Conservation (phyloP, 2,329 filamentous ascomycete species). For the Cladophialophora yegresii region DNA sequence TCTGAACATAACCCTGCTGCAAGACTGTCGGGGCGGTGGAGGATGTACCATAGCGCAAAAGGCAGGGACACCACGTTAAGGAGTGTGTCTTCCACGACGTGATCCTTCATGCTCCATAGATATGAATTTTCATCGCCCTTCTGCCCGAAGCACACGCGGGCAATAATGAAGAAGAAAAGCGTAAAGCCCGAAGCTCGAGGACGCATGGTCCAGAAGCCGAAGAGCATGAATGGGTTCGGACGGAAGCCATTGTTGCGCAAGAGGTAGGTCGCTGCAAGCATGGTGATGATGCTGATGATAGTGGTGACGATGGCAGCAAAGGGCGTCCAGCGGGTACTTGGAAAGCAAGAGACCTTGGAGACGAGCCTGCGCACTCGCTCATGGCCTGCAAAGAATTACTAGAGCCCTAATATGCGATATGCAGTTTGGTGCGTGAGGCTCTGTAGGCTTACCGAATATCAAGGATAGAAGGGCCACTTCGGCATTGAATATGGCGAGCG, state of each 20-base stretch:
- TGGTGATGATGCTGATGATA: conserved; percentile 4
- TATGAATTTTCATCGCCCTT: conserved; percentile 3
- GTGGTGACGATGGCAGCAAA: conserved; percentile 8
- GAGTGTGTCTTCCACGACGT: conserved; percentile 8
- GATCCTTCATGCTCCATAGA: conserved; percentile 9
- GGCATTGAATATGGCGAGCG: conserved; percentile 10
- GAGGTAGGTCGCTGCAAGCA: conserved; percentile 12
- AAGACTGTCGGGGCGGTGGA: conserved; percentile 4
- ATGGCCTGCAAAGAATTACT: background rate
- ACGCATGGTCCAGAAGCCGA: conserved; percentile 15
- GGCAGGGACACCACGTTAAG: conserved; percentile 5
- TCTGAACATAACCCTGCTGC: background rate
- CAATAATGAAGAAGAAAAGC: conserved; percentile 8
- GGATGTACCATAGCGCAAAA: conserved; percentile 11
- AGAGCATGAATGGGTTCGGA: conserved; percentile 6
- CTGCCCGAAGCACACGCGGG: conserved; percentile 8
- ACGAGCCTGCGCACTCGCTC: conserved; percentile 5
- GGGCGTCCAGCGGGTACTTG: conserved; percentile 8
- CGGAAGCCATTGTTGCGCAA: conserved; percentile 13
- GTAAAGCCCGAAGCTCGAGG: conserved; percentile 7
- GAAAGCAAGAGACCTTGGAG: background rate
- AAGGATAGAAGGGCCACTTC: conserved; percentile 9
- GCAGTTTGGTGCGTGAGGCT: background rate
- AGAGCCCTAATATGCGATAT: background rate
- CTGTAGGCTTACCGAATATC: conserved; percentile 1